These are phyloP conservation scores for Cryptococcus sp. DNA, from an alignment of 1,284 basidiomycete genomes.

Conservation along the genomic window DNA sequence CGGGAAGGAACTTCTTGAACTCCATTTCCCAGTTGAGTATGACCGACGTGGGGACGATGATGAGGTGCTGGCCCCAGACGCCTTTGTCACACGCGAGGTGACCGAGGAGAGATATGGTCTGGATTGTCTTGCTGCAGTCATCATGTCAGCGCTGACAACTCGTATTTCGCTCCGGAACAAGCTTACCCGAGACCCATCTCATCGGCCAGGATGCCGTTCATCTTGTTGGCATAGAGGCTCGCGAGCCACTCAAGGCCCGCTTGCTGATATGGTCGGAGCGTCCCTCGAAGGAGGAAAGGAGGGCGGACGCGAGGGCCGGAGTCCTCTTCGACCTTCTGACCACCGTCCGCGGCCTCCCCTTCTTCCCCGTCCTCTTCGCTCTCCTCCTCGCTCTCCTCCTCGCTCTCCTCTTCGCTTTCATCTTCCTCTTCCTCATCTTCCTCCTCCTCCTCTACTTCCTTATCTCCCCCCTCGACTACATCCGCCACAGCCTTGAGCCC, in stretches of 20 bases:
- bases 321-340: constrained; percentile 19
- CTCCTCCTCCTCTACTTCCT: constrained; percentile 16
- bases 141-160: not conserved
- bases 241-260: constrained; percentile 94
- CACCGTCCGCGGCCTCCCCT: constrained; percentile 15
- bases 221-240: constrained; percentile 75
- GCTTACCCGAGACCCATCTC: constrained; percentile 88
- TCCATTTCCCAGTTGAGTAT: constrained; percentile 99
- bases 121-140: constrained; percentile 80
- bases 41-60: constrained; percentile 92
- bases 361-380: constrained; percentile 20
- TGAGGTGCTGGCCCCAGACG: constrained; percentile 95
- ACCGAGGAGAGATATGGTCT: constrained; percentile 87
- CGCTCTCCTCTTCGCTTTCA: constrained; percentile 27
- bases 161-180: constrained; percentile 13
- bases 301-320: constrained; percentile 60
- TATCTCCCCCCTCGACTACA: not conserved
- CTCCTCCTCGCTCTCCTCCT: constrained; percentile 20
- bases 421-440: constrained; percentile 28
- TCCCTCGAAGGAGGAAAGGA: constrained; percentile 80
- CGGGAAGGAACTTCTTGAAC: constrained; percentile 96
- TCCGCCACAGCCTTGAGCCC: not conserved
- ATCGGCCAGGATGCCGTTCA: constrained; percentile 80
- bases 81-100: constrained; percentile 92
- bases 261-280: constrained; percentile 89